Evolutionary conservation across 2,329 filamentous ascomycete species (phyloP), one percentile per base, ranked within the genome.

Genomic region (Clarireedia monteithiana): DNA sequence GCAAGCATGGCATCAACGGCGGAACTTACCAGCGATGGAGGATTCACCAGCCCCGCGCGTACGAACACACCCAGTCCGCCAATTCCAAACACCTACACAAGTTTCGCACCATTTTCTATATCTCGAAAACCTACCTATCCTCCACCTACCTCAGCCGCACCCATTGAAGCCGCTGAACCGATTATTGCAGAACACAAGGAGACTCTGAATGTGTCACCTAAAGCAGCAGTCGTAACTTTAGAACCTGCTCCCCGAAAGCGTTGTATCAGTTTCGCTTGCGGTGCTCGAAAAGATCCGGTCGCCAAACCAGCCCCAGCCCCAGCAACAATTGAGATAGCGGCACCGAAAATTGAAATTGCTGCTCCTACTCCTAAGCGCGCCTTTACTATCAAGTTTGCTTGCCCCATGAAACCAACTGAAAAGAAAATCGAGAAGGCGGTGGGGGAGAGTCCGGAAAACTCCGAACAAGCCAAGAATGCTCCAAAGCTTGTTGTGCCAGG

Each of bases 1-100:
- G 75, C 84, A 63, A 96, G 91, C 73, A 74, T 86, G 58, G 80
- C 53, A 47, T 96, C 91, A 1, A 95, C 90, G 3, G 88, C 88
- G 39, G 92, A 96, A 62, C 78, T 97, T 56, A 96, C 91, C n/a
- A 96, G 91, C 71, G 94, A 96, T 67, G 94, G 89, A 57, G 91
- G 89, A 58, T 75, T 95, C 58, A 95, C 91, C 17, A 96, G 90
- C 66, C 91, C 92, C 44, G 87, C 89, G n/a, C 80, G 90, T 55
- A 89, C 89, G 38, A 90, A 83, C 69, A 92, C 90, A 0, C 90
- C 91, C 0, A 97, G 92, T 67, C 92, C 94, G 17, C 90, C 90
- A n/a, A 77, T 86, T 2, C 83, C 84, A 4, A 78, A 84, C 17
- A 75, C 81, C 20, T 75, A 78, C 54, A 68, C 73, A 6, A 73